Conservation (phyloP, 2,329 filamentous ascomycete genomes). For the Ilyonectria sp. region DNA sequence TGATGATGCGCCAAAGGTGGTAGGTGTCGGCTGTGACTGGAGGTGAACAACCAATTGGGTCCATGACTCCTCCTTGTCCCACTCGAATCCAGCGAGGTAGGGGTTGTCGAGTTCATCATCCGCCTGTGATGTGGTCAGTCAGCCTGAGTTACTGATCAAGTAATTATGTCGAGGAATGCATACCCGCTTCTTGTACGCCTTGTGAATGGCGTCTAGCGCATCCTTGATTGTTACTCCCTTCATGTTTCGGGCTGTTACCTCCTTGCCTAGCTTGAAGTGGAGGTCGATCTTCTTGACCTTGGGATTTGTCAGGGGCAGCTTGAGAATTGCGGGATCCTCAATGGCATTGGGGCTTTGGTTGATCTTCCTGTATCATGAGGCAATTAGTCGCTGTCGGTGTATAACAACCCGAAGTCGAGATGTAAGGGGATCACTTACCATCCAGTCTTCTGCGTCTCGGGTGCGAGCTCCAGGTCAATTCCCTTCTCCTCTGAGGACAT, state of each 20-base stretch:
- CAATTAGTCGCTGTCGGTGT: constrained; percentile 28
- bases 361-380: constrained; percentile 80
- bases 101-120: constrained; percentile 93
- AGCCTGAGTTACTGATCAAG: background rate
- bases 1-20: constrained; percentile 58
- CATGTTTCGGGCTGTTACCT: constrained; percentile 90
- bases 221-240: constrained; percentile 99
- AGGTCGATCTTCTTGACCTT: constrained; percentile 95
- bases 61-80: constrained; percentile 94
- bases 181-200: constrained; percentile 97
- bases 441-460: constrained; percentile 89
- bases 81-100: constrained; percentile 95
- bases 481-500: constrained; percentile 76
- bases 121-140: constrained; percentile 65
- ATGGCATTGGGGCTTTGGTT: constrained; percentile 86
- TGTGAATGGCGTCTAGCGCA: constrained; percentile 94
- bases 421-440: constrained; percentile 73
- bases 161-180: constrained; percentile 48
- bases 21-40: constrained; percentile 75
- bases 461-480: constrained; percentile 80
- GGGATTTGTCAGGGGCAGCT: constrained; percentile 84
- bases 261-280: constrained; percentile 88
- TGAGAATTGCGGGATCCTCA: constrained; percentile 88
- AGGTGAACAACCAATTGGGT: constrained; percentile 90
- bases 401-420: background rate